Conservation (phyloP, 1,284 basidiomycete genomes). For the Spongiforma sp. region DNA sequence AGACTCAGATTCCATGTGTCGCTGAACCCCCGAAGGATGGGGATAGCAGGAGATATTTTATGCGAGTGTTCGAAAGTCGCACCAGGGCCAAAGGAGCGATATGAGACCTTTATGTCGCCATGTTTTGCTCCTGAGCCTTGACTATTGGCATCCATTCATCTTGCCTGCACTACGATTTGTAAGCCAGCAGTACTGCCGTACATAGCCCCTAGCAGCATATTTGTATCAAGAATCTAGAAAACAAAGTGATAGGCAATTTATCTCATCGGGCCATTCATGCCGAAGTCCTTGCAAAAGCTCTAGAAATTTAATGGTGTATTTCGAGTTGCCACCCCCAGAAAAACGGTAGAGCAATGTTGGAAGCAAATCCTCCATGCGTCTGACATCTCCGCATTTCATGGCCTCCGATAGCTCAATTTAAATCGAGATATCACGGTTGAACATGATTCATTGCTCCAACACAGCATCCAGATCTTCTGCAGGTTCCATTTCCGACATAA, state of each 20-base stretch:
- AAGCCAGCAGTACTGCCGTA: background rate
- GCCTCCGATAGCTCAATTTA: constrained; percentile 14
- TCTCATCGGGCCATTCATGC: background rate
- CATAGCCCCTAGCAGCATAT: background rate
- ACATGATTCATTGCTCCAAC: constrained; percentile 9
- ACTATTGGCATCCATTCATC: background rate
- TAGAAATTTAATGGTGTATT: background rate
- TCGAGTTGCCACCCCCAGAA: constrained; percentile 12
- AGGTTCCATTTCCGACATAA: constrained; percentile 20
- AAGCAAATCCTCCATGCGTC: constrained; percentile 6
- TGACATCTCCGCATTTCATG: constrained; percentile 11
- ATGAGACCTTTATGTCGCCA: background rate
- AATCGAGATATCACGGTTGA: constrained; percentile 28
- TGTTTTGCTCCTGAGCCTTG: background rate
- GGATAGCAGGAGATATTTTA: background rate
- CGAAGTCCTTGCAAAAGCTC: background rate
- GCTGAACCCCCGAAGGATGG: background rate
- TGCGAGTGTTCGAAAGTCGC: background rate
- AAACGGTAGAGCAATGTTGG: constrained; percentile 11
- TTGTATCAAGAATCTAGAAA: background rate
- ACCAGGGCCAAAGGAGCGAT: background rate
- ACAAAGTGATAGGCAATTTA: background rate
- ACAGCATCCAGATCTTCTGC: background rate
- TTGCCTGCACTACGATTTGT: background rate
- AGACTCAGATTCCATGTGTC: background rate